A percentile compares a stretch with the other conserved stretches of the same genome.
Conservation (phyloP, 208 protist genomes). For the Leishmania lainsoni region DNA sequence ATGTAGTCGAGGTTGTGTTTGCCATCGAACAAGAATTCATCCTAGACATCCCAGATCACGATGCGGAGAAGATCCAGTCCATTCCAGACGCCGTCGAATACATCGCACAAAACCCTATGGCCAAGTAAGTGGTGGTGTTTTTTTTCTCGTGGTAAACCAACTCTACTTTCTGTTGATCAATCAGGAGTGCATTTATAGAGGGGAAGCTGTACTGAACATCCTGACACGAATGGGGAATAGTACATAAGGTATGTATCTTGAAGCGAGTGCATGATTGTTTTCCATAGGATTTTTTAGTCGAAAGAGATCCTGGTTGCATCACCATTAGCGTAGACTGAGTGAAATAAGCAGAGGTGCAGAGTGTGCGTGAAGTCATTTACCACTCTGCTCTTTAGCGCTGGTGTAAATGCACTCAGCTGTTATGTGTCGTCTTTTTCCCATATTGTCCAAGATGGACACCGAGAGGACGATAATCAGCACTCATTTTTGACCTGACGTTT, state of each 20-base stretch:
- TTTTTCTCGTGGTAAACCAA: not conserved
- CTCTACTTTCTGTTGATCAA: not conserved
- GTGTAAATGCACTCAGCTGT: conserved; percentile 11
- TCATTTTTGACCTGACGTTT: conserved; percentile 3
- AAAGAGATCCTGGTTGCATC: not conserved
- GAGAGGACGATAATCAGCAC: not conserved
- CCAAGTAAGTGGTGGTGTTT: conserved; percentile 78
- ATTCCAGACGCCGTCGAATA: conserved; percentile 94
- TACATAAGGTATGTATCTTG: conserved; percentile 4
- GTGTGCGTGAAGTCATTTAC: not conserved
- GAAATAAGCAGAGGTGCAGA: not conserved
- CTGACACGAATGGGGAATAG: conserved; percentile 1
- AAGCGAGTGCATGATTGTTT: conserved; percentile 1
- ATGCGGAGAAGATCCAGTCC: conserved; percentile 95
- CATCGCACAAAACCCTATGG: conserved; percentile 94
- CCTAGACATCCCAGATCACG: conserved; percentile 96
- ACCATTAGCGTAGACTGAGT: not conserved
- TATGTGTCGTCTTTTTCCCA: not conserved
- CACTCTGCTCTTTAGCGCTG: not conserved
- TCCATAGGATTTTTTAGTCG: conserved; percentile 27
- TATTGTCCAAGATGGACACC: not conserved
- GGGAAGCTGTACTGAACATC: not conserved
- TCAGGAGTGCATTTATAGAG: not conserved
- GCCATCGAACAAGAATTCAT: conserved; percentile 96
- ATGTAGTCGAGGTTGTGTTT: conserved; percentile 96